Evolutionary conservation across 495 filamentous ascomycete species (phyloP).

Genomic region (Thermothielavioides terrestris): DNA sequence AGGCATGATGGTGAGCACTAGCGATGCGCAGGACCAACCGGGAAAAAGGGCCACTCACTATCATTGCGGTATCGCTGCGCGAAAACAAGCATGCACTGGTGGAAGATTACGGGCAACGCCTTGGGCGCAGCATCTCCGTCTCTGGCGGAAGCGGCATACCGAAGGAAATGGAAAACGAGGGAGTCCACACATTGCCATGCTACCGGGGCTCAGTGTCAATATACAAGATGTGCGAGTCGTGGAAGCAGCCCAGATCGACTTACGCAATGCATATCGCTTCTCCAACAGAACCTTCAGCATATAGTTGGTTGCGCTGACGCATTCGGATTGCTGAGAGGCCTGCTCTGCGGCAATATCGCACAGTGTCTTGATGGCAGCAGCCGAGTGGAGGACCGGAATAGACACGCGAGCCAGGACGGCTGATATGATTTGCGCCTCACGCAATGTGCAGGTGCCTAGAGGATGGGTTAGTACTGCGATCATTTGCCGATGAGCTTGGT

Average conservation of each 20-base stretch:
- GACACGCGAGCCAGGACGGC: slow-evolving; percentile 67
- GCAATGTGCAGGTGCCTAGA: slow-evolving; percentile 64
- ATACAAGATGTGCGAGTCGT: neutral
- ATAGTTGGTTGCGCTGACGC: slow-evolving; percentile 76
- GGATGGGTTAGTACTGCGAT: neutral
- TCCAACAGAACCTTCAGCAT: slow-evolving; percentile 88
- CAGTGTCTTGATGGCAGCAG: slow-evolving; percentile 79
- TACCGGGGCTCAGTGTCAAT: slow-evolving; percentile 7
- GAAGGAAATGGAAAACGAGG: slow-evolving; percentile 90
- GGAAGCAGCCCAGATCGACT: neutral
- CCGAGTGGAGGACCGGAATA: slow-evolving; percentile 85
- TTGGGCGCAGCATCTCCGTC: slow-evolving; percentile 9
- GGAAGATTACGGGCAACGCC: slow-evolving; percentile 69
- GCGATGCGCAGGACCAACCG: neutral
- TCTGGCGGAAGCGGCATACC: slow-evolving; percentile 55
- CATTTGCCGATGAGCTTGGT: too few relatives aligned
- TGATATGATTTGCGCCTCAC: slow-evolving; percentile 85
- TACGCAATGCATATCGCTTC: slow-evolving; percentile 91
- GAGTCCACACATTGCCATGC: slow-evolving; percentile 84
- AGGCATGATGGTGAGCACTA: neutral
- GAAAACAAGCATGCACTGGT: slow-evolving; percentile 77
- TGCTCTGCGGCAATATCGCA: slow-evolving; percentile 91
- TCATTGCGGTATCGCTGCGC: slow-evolving; percentile 85
- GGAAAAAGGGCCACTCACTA: slow-evolving; percentile 41
- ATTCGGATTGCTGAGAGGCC: slow-evolving; percentile 59